Base-by-base conservation (phyloP, 2,329 filamentous ascomycete species). In the Xylaria sp. region DNA sequence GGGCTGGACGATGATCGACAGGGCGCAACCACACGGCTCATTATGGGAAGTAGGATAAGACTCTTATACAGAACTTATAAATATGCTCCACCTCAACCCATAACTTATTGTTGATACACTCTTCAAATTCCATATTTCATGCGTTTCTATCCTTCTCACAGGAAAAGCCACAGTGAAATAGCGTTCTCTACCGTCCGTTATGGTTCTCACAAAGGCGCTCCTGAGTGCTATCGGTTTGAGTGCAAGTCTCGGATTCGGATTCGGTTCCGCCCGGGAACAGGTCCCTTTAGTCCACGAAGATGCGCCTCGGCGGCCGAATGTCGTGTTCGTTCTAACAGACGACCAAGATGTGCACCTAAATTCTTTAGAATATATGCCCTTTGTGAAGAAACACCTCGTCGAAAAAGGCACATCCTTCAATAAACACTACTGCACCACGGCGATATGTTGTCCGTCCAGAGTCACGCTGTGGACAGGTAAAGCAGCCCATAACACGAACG, bases 401-500 rank as follows among this genome's bases (percentile, higher is more conserved):
- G 80, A 86, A 2, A 76, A 87, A 67, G 88, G 88, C 0, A 88
- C 86, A 0, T 82, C 81, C 2, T 90, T 86, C 70, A 78, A 78
- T 23, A 84, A 83, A 37, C 88, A 90, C 72, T 90, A 85, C 65
- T 88, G 87, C 67, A 89, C 88, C 0, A 76, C 74, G 13, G 74
- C 75, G 0, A 64, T 77, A 23, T 77, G 75, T 39, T 77, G 75
- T 51, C 75, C 75, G 13, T 88, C 86, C 0, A 81, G 88, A 18
- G 88, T 89, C 2, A 86, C 82, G 44, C 76, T 90, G 10, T 87
- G 84, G 84, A 90, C 88, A 0, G 88, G 88, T 1, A 84, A 84
- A 73, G 83, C 86, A 10, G 86, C 88, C 1, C 89, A 91, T 72
- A 90, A 90, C 69, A 90, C 88, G 1, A 90, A 90, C 75, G 87